Base-by-base conservation (phyloP, 1,284 basidiomycete genomes). In the Tausonia pullulans region DNA sequence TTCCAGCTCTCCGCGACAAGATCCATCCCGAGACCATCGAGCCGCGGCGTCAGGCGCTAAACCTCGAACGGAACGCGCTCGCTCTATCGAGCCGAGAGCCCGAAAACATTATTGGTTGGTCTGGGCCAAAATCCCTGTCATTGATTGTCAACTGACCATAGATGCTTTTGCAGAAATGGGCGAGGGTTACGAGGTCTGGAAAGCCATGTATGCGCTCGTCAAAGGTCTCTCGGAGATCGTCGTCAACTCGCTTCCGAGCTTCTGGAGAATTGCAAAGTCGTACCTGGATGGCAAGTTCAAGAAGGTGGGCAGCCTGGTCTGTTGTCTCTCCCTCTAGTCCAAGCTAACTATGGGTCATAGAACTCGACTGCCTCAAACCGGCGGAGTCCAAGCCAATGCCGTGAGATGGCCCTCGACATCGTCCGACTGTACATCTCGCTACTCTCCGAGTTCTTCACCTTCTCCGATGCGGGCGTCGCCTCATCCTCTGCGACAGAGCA, bases 211-310 rank as follows among this genome's bases (percentile, higher is more conserved):
- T 56, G 83, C 86, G 16, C 82, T 84, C 57, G 78, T 82, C 57
- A 77, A 77, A 55, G 74, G 76, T 61, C 69, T 82, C 11, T 81
- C 79, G 5, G 79, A 82, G 52, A 78, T 79, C 56, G 71, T 83
- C 6, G 68, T 79, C 0, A 73, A 76, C 27, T 83, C 86, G 1
- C 80, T 99, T 56, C 92, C 94, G 3, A 90, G 84, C 69, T 98
- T 97, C 76, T 97, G 93, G 92, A 86, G 86, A 70, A 89, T 99
- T 54, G 87, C 89, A 0, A 90, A 86, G 75, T 85, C 83, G 13
- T 95, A 94, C 74, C 85, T 93, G 75, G 92, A 96, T 55, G 94
- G 93, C 3, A 90, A 87, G 74, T 92, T 88, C 74, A 87, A 85
- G 74, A 89, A 86, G 80, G 90, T 72, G 16, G 40, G 13, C 5